Percentiles rank a stretch among this genome's conserved stretches.
Evolutionary conservation across 768 basidiomycete species (phyloP).

Genomic region (Phallus indusiatus): DNA sequence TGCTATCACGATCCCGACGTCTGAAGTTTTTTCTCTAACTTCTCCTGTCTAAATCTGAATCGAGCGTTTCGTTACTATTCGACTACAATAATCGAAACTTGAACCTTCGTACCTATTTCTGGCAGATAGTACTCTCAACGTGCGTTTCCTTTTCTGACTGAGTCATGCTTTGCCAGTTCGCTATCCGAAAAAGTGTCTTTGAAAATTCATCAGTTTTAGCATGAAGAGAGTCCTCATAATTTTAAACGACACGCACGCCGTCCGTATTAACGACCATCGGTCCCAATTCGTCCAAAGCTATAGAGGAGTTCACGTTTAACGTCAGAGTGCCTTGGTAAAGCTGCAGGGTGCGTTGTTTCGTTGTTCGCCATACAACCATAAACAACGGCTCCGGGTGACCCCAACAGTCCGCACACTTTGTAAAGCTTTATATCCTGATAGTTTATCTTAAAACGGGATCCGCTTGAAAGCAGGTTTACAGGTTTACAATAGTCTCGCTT

Average conservation of each 20-base stretch:
- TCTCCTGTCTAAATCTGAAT: neutral
- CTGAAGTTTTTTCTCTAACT: neutral
- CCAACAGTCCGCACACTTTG: too few relatives aligned
- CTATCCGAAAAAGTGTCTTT: conserved; percentile 56
- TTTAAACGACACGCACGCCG: conserved; percentile 37
- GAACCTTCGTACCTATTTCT: conserved; percentile 36
- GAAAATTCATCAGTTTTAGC: neutral
- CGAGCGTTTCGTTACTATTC: neutral
- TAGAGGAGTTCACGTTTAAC: conserved; percentile 13
- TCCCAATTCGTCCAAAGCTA: conserved; percentile 50
- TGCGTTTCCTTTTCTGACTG: conserved; percentile 47
- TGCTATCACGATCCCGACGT: neutral
- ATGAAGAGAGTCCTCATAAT: neutral
- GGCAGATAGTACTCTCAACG: conserved; percentile 41
- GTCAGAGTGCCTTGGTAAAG: neutral
- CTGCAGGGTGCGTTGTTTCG: too few relatives aligned
- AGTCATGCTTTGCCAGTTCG: conserved; percentile 54
- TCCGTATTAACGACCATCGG: conserved; percentile 63
- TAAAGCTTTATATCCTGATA: too few relatives aligned
- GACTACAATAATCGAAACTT: neutral
- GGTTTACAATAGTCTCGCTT: too few relatives aligned
- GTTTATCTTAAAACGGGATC: too few relatives aligned
- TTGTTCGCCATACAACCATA: too few relatives aligned
- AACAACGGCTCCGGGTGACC: too few relatives aligned
- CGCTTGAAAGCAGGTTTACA: too few relatives aligned